A percentile compares a stretch with the other conserved stretches of the same genome.
phyloP scores from a whole-genome alignment of 108 stramenopile species.

The Schizochytrium sp. region DNA sequence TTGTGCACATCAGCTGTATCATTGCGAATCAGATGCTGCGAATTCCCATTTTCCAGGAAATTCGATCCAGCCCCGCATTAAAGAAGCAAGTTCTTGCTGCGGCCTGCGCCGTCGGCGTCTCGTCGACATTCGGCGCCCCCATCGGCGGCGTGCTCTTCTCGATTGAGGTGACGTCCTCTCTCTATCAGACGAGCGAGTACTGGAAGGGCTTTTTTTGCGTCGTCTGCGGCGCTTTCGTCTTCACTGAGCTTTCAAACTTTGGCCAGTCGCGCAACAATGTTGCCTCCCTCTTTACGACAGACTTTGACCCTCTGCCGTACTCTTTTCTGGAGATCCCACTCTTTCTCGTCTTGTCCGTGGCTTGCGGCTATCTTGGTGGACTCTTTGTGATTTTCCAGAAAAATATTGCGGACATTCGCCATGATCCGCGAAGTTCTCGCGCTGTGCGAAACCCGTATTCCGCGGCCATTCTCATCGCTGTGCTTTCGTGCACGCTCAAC shows the following conservation, averaged over 20 bases:
- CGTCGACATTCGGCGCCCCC: conserved; percentile 39
- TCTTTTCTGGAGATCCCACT: neutral
- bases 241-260: conserved; percentile 1
- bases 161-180: conserved; percentile 43
- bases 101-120: conserved; percentile 41
- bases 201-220: conserved; percentile 40
- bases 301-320: conserved; percentile 19
- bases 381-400: conserved; percentile 4
- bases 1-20: conserved; percentile 49
- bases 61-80: neutral
- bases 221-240: conserved; percentile 28
- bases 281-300: neutral
- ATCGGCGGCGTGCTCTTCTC: conserved; percentile 49
- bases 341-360: conserved; percentile 9
- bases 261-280: neutral
- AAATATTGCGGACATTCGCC: neutral
- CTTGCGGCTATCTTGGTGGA: conserved; percentile 13
- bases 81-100: conserved; percentile 37
- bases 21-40: neutral
- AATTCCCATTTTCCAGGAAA: conserved; percentile 20
- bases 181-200: conserved; percentile 39
- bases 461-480: neutral
- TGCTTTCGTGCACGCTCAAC: neutral
- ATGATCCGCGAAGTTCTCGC: neutral
- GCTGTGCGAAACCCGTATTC: neutral